These are phyloP conservation scores for Zasmidium angulare DNA, from an alignment of 2,329 filamentous ascomycete genomes.

Conservation along the genomic window DNA sequence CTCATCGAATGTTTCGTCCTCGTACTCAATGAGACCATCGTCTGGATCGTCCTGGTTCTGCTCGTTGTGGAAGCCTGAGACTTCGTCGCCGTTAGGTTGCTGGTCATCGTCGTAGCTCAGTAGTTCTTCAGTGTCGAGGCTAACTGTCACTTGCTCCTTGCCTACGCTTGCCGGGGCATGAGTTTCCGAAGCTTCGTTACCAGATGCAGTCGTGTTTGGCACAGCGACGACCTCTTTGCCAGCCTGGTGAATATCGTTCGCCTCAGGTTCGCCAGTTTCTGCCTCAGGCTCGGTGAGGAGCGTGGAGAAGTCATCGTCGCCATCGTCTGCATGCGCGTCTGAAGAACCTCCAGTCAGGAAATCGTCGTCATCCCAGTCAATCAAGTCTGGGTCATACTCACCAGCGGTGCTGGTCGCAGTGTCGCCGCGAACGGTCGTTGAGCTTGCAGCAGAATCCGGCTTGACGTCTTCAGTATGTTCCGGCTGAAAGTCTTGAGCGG, in stretches of 20 bases:
- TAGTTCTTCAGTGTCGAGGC: conserved; percentile 15
- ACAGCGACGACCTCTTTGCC: background rate
- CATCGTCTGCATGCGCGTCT: conserved; percentile 22
- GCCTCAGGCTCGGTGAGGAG: conserved; percentile 13
- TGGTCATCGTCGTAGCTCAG: conserved; percentile 13
- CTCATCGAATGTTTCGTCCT: conserved; percentile 8
- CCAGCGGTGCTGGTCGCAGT: conserved; percentile 23
- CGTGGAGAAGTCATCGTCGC: conserved; percentile 21
- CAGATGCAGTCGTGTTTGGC: conserved; percentile 4
- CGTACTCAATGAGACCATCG: conserved; percentile 5
- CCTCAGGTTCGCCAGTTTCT: background rate
- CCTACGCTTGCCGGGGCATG: background rate
- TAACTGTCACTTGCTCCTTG: background rate
- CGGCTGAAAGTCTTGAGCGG: conserved; percentile 3
- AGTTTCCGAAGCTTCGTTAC: conserved; percentile 4
- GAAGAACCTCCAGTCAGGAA: conserved; percentile 24
- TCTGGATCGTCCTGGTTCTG: conserved; percentile 6
- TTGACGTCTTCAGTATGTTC: conserved; percentile 7
- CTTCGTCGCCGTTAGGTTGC: conserved; percentile 9
- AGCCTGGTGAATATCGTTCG: background rate
- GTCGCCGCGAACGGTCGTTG: conserved; percentile 25
- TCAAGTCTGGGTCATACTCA: conserved; percentile 28
- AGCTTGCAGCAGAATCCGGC: conserved; percentile 25
- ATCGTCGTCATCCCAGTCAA: conserved; percentile 26
- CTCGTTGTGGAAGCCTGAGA: conserved; percentile 1